phyloP scores from a whole-genome alignment of 768 basidiomycete genomes.

The Kwoniella europaea region DNA sequence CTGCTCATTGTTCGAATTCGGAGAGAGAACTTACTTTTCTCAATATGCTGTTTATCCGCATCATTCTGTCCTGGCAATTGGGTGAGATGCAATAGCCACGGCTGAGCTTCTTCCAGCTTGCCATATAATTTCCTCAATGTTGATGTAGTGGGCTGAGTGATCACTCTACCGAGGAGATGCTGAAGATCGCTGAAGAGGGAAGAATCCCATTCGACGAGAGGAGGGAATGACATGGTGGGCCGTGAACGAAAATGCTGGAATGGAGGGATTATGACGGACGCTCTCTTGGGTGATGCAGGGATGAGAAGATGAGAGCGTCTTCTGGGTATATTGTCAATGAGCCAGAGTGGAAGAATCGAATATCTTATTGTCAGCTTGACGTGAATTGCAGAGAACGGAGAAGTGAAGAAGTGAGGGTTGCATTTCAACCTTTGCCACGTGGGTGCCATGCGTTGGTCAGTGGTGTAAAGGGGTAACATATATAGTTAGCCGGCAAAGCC shows the following conservation, averaged over 20 bases:
- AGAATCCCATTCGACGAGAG: constrained; percentile 41
- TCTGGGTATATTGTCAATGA: neutral
- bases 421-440: neutral
- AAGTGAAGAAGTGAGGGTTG: too few species aligned
- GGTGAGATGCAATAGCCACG: constrained; percentile 43
- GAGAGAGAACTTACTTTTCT: constrained; percentile 35
- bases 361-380: neutral
- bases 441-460: too few species aligned
- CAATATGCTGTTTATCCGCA: constrained; percentile 41
- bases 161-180: constrained; percentile 39
- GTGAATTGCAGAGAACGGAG: neutral
- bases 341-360: neutral
- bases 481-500: too few species aligned
- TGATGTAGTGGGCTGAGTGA: constrained; percentile 43
- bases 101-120: constrained; percentile 44
- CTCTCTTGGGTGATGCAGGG: neutral
- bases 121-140: constrained; percentile 33
- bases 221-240: constrained; percentile 17
- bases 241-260: neutral
- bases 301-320: constrained; percentile 8
- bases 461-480: too few species aligned
- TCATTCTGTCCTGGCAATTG: constrained; percentile 40
- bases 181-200: constrained; percentile 48
- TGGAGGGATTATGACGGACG: neutral
- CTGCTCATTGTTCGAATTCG: neutral